phyloP scores from a whole-genome alignment of 352 stramenopile genomes.

The Pythium scleroteichum region DNA sequence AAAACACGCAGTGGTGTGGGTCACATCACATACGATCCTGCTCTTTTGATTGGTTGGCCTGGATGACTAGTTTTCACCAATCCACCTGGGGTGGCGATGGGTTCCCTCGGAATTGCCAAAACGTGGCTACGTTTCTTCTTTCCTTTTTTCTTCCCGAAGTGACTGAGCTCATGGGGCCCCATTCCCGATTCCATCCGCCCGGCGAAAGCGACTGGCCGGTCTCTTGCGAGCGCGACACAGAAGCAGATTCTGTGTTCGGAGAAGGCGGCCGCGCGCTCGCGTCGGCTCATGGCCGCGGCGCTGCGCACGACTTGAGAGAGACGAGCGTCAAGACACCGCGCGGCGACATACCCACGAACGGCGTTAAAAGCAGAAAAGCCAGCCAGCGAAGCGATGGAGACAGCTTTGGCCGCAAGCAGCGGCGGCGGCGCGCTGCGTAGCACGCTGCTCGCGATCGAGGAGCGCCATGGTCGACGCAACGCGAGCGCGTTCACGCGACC shows the following conservation, averaged over 20 bases:
- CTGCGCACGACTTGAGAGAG: conserved; percentile 5
- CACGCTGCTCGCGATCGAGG: conserved; percentile 55
- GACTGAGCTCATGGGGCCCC: conserved; percentile 2
- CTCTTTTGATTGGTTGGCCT: background rate
- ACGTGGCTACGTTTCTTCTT: conserved; percentile 6
- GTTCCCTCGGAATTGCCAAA: background rate
- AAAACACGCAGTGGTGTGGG: background rate
- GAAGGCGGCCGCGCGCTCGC: background rate
- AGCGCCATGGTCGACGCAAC: conserved; percentile 32
- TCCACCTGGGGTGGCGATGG: background rate
- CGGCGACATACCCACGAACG: background rate
- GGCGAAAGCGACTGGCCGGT: background rate
- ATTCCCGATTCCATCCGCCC: background rate
- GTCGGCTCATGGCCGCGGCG: conserved; percentile 14
- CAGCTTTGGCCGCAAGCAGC: background rate
- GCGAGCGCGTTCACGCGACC: conserved; percentile 12
- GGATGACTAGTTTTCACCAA: conserved; percentile 4
- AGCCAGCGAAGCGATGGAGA: too few relatives aligned
- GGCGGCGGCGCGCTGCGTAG: conserved; percentile 22
- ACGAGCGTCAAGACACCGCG: background rate
- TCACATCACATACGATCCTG: background rate
- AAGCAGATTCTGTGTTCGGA: conserved; percentile 5
- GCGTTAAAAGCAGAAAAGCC: conserved; percentile 2
- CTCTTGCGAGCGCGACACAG: conserved; percentile 13
- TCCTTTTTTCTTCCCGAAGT: conserved; percentile 14